A percentile compares a stretch with the other conserved stretches of the same genome.
Evolutionary conservation across 1,284 basidiomycete species (phyloP).

Genomic region (Albatrellus sp.): DNA sequence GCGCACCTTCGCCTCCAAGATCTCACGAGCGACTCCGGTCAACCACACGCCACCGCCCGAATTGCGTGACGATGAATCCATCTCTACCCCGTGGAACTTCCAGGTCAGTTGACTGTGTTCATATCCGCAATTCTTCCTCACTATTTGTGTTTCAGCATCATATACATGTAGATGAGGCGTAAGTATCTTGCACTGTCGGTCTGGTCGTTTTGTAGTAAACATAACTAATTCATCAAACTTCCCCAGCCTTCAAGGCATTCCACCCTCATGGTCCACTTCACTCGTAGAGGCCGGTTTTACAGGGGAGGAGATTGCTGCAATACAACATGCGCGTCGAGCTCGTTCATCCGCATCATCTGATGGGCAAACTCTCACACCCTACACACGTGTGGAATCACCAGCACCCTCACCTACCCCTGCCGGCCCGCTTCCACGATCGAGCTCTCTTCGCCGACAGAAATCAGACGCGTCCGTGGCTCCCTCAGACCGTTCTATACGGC

Average conservation of each 20-base stretch:
- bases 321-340: conserved; percentile 35
- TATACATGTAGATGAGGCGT: conserved; percentile 70
- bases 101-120: conserved; percentile 34
- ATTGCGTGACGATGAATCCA: conserved; percentile 35
- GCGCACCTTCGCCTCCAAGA: conserved; percentile 20
- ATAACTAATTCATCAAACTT: neutral
- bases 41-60: conserved; percentile 22
- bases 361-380: conserved; percentile 17
- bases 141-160: conserved; percentile 38
- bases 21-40: conserved; percentile 20
- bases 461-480: conserved; percentile 16
- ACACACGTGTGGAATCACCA: conserved; percentile 20
- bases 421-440: conserved; percentile 26
- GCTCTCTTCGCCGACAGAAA: conserved; percentile 27
- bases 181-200: conserved; percentile 8
- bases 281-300: conserved; percentile 48
- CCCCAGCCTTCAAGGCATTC: conserved; percentile 51
- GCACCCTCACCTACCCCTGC: conserved; percentile 14
- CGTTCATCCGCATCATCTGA: conserved; percentile 25
- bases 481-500: conserved; percentile 9
- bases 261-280: conserved; percentile 57
- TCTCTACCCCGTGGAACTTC: conserved; percentile 64
- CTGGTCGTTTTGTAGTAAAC: neutral
- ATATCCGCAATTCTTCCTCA: conserved; percentile 4
- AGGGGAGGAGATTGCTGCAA: conserved; percentile 53